A percentile compares a stretch with the other conserved stretches of the same genome.
Conservation (phyloP, 78 protist genomes). For the Protostelium mycophagum region DNA sequence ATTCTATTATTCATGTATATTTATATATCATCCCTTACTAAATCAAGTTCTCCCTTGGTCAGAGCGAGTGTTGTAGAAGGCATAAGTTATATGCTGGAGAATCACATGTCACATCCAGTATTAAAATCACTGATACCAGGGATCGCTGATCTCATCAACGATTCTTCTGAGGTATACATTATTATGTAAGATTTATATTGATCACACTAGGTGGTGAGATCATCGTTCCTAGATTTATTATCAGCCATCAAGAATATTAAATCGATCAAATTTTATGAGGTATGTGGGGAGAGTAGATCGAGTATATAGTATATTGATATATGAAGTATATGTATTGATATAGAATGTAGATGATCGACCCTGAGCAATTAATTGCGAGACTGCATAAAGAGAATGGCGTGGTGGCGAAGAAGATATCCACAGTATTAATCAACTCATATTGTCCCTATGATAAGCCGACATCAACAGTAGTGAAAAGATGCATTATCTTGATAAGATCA, state of each 20-base stretch:
- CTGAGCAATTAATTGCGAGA: background rate
- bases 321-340: background rate
- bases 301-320: too few relatives aligned
- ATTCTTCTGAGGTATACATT: slow-evolving; percentile 16
- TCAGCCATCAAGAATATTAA: slow-evolving; percentile 23
- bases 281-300: too few relatives aligned
- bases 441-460: background rate
- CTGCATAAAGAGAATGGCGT: background rate
- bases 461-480: background rate
- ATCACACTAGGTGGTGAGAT: slow-evolving; percentile 32
- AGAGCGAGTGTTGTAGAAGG: slow-evolving; percentile 57
- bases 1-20: background rate
- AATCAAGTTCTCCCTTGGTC: background rate
- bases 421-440: background rate
- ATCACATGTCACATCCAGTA: slow-evolving; percentile 34
- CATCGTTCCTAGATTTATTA: slow-evolving; percentile 35
- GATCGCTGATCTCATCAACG: slow-evolving; percentile 40
- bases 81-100: slow-evolving; percentile 12
- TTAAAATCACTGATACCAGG: slow-evolving; percentile 28
- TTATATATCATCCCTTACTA: background rate
- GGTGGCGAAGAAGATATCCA: background rate
- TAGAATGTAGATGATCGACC: background rate
- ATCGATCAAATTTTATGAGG: slow-evolving; percentile 41
- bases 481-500: background rate
- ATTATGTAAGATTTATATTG: background rate